Evolutionary conservation across 768 basidiomycete genomes (phyloP).

Genomic region (Termitomyces sp.): DNA sequence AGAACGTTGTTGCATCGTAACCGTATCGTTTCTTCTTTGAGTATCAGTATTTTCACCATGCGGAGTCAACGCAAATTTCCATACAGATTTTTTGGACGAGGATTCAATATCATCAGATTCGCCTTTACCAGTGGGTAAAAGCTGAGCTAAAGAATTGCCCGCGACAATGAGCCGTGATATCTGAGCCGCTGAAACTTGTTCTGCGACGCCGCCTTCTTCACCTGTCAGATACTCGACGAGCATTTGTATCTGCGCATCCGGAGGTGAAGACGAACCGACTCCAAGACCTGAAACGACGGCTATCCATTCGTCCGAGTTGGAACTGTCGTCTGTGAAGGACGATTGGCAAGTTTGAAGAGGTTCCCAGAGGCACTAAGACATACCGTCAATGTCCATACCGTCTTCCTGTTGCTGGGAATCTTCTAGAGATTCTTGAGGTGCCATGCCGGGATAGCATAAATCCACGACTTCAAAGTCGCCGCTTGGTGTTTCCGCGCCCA

Average conservation of each 20-base stretch:
- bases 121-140: constrained; percentile 29
- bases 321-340: background rate
- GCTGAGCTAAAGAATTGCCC: constrained; percentile 79
- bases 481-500: constrained; percentile 84
- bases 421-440: constrained; percentile 49
- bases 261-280: constrained; percentile 58
- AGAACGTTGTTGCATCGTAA: constrained; percentile 63
- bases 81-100: constrained; percentile 53
- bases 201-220: constrained; percentile 70
- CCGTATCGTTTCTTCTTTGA: constrained; percentile 57
- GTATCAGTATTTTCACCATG: constrained; percentile 5
- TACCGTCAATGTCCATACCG: constrained; percentile 72
- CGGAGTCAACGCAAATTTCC: constrained; percentile 17
- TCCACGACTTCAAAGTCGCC: constrained; percentile 97
- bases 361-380: constrained; percentile 19
- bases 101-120: constrained; percentile 30
- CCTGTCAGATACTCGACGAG: constrained; percentile 88
- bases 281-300: constrained; percentile 85
- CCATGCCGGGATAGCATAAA: constrained; percentile 79
- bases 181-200: constrained; percentile 60
- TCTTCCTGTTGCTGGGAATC: constrained; percentile 23
- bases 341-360: constrained; percentile 7
- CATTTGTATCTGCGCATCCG: constrained; percentile 78
- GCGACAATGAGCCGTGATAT: constrained; percentile 87
- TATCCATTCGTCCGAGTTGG: constrained; percentile 66